Base-by-base conservation (phyloP, 2,329 filamentous ascomycete species). In the Fusarium bulbicola region DNA sequence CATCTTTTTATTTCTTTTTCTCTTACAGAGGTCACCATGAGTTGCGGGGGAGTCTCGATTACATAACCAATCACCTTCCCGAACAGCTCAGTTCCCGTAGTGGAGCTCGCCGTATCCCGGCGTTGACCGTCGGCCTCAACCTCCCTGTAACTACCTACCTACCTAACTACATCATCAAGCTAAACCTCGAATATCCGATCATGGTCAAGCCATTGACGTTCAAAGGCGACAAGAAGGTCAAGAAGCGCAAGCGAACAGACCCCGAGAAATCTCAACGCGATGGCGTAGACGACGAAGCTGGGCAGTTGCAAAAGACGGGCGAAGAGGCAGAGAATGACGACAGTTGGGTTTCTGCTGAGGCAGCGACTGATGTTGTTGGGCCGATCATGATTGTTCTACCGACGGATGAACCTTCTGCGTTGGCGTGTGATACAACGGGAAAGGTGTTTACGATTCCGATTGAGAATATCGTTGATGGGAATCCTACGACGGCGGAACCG, bases 211-310 rank as follows among this genome's bases (percentile, higher is more conserved):
- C 95, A 53, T 89, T 99, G 66, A 87, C 91, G 54, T 99, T 99
- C 88, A 99, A 99, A 85, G 96, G 96, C 86, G 96, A 99, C 85
- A 98, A 97, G 84, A 96, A 96, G 85, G 85, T 90, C 67, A 97
- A 96, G 84, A 98, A 98, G 87, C 90, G 94, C 81, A 98, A 97
- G 88, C 91, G 93, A 76, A 84, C 88, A 53, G 85, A 86, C 59
- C 84, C 84, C 47, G 86, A 89, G 47, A 84, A 86, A 67, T 18
- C 80, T 88, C 47, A 58, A 61, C 73, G 57, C 70, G 58, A 75
- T 72, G 67, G 60, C 30, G 52, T 43, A 63, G 50, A 69, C 70
- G 59, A 63, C 36, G 66, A 74, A 24, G 32, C 42, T 16, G 68
- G 52, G 15, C 77, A 74, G 71, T 43, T 76, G 36, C 72, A 73